A percentile compares a stretch with the other conserved stretches of the same genome.
phyloP scores from a whole-genome alignment of 352 stramenopile genomes.

The Globisporangium abappressorium region DNA sequence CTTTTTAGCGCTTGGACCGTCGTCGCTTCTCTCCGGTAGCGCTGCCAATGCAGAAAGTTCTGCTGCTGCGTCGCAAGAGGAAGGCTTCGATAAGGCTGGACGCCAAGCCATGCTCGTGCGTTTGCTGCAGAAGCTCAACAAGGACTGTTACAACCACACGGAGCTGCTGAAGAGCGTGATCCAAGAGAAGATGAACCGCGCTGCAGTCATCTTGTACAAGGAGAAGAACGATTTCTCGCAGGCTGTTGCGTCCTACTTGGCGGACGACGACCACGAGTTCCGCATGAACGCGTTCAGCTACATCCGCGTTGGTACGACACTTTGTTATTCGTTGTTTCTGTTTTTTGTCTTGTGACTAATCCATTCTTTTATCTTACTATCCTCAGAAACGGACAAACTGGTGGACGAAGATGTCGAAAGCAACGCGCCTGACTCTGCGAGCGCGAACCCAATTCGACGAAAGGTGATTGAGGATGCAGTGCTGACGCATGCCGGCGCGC shows the following conservation, averaged over 20 bases:
- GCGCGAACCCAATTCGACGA: constrained; percentile 36
- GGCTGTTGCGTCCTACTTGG: constrained; percentile 78
- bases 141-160: constrained; percentile 77
- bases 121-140: constrained; percentile 80
- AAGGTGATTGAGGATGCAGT: constrained; percentile 81
- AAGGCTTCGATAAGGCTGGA: constrained; percentile 80
- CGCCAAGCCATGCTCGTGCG: constrained; percentile 83
- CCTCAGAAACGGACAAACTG: constrained; percentile 38
- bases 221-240: constrained; percentile 70
- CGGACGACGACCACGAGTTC: constrained; percentile 77
- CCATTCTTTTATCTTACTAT: not conserved
- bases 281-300: constrained; percentile 84
- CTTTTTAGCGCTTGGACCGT: constrained; percentile 76
- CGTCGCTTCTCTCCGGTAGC: constrained; percentile 49
- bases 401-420: constrained; percentile 39
- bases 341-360: not conserved
- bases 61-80: constrained; percentile 69
- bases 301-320: constrained; percentile 45
- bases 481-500: constrained; percentile 59
- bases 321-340: not conserved
- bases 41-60: constrained; percentile 14
- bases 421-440: constrained; percentile 18
- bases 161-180: constrained; percentile 71
- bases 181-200: constrained; percentile 77
- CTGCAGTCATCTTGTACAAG: constrained; percentile 80